Evolutionary conservation across 2,329 filamentous ascomycete species (phyloP).

Genomic region (Xylariaceae sp.): DNA sequence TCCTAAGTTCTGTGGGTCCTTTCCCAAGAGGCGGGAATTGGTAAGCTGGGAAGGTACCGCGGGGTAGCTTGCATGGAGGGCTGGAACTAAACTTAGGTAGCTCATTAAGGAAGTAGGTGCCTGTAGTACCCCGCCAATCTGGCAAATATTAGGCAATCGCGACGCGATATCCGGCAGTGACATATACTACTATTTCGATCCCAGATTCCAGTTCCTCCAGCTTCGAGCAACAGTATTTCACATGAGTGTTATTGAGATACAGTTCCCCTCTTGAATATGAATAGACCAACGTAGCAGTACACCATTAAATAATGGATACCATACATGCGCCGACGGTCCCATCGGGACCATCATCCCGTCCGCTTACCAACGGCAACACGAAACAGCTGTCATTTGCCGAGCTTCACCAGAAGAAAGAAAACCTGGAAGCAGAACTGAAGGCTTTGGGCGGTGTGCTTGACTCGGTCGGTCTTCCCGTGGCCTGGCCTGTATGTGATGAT

Average conservation of each 20-base stretch:
- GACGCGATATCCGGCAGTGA: neutral
- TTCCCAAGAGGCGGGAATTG: no score
- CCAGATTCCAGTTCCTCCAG: neutral
- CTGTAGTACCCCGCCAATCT: conserved; percentile 8
- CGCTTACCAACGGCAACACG: conserved; percentile 54
- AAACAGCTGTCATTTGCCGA: conserved; percentile 66
- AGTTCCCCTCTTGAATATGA: neutral
- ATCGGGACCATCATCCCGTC: conserved; percentile 68
- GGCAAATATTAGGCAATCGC: neutral
- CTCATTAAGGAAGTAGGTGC: no score
- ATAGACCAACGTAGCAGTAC: conserved; percentile 25
- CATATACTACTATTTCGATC: neutral
- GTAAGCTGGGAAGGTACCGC: no score
- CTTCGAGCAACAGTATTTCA: neutral
- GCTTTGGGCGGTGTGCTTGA: conserved; percentile 82
- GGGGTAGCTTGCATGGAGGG: no score
- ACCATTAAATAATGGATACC: conserved; percentile 46
- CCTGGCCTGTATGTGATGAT: conserved; percentile 6
- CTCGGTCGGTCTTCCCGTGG: conserved; percentile 56
- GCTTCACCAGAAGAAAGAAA: conserved; percentile 78
- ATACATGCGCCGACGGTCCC: conserved; percentile 56
- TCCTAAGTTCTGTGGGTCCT: no score
- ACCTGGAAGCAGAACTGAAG: conserved; percentile 78
- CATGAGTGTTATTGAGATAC: neutral
- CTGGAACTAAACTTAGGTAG: no score